Base-by-base conservation (phyloP, 495 filamentous ascomycete genomes). In the Aspergillus cavernicola region DNA sequence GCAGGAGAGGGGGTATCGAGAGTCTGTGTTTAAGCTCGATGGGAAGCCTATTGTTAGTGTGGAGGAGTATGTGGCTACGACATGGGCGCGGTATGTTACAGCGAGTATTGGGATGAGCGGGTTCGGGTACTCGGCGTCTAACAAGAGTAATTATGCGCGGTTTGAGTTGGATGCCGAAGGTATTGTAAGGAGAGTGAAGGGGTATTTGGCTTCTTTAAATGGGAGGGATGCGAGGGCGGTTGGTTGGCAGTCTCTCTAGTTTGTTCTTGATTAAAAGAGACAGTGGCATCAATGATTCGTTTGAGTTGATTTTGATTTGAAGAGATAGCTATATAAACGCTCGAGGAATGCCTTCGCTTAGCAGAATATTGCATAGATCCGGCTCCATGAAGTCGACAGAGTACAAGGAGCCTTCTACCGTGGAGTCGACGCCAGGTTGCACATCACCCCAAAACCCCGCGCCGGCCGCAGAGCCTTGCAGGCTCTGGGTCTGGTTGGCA, bases 31-130 rank as follows among this genome's bases (percentile, higher is more conserved):
- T 37, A 57, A 65, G 41, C 43, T 39, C 4, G 48, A 51, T 0
- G 59, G 51, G 12, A 60, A 61, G 13, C 72, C 71, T 4, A 47
- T 58, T 2, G 69, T 78, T 1, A 67, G 71, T 1, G 66, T 79
- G 42, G 76, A 80, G 63, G 68, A 76, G 22, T 80, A 75, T 57
- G 64, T 68, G 1, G 58, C 62, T 1, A 71, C 71, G 37, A 74
- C 76, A n/a, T 80, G 75, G 75, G 77, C 79, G 57, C 62, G 77
- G 12, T 79, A 77, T 62, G 77, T 76, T 4, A 66, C 78, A 67
- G 77, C 76, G 6, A 65, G 63, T 6, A 60, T 68, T 45, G 67
- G 53, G 15, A 70, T 79, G 70, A 68, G 56, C 22, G 50, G 58
- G 0, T 80, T 76, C 57, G 70, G 72, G 8, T 59, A 62, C 39